Conservation (phyloP, 2,329 filamentous ascomycete genomes). For the Fusarium liriodendri region DNA sequence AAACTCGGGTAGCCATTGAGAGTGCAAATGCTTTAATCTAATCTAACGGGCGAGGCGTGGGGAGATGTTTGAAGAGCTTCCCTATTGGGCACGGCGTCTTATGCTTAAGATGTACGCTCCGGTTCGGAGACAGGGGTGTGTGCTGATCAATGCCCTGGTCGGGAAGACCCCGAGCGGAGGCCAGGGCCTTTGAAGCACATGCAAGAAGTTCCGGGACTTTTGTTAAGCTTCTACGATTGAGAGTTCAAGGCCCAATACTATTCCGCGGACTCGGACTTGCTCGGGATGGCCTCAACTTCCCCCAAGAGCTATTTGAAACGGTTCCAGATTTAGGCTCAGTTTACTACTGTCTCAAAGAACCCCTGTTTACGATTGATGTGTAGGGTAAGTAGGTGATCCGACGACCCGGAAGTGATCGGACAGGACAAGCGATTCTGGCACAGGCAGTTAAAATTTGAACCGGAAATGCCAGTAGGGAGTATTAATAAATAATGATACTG, state of each 20-base stretch:
- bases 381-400: not conserved
- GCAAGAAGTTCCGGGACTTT: not conserved
- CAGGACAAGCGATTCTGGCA: not conserved
- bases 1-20: not conserved
- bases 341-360: not conserved
- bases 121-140: not conserved
- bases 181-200: not conserved
- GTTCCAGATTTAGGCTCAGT: not conserved
- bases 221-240: not conserved
- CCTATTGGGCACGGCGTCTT: not conserved
- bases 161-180: not conserved
- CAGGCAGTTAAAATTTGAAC: accelerated
- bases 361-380: not conserved
- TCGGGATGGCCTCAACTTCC: not conserved
- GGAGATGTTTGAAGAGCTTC: not conserved
- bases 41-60: not conserved
- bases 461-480: not conserved
- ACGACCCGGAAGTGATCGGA: not conserved
- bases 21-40: not conserved
- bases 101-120: not conserved
- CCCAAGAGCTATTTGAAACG: not conserved
- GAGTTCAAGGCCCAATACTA: not conserved
- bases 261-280: not conserved
- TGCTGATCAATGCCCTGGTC: not conserved
- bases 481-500: not conserved